These are phyloP conservation scores for Pseudozyma hubeiensis DNA, from an alignment of 1,284 basidiomycete species.

Conservation along the genomic window DNA sequence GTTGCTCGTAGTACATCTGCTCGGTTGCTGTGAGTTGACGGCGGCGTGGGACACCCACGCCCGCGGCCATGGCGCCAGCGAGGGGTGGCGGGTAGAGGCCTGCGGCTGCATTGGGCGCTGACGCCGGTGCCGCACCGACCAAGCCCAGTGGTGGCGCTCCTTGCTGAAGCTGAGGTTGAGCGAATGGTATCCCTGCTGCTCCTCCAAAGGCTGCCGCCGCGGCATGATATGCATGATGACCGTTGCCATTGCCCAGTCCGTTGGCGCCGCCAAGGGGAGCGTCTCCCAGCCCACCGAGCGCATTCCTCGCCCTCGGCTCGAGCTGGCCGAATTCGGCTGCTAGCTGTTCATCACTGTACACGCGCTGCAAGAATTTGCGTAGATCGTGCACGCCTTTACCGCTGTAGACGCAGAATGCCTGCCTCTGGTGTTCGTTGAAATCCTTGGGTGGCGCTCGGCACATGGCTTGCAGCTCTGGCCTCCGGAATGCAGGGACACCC, in stretches of 20 bases:
- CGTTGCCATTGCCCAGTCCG: neutral
- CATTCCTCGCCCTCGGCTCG: conserved; percentile 36
- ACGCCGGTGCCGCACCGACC: neutral
- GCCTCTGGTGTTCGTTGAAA: conserved; percentile 89
- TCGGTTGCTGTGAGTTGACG: conserved; percentile 21
- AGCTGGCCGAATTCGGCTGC: conserved; percentile 51
- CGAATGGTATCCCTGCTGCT: neutral
- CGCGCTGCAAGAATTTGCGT: conserved; percentile 73
- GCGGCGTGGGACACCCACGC: neutral
- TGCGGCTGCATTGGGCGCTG: neutral
- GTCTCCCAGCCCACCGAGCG: conserved; percentile 21
- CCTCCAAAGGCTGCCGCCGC: neutral
- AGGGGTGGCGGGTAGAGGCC: neutral
- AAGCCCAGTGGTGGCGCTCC: neutral
- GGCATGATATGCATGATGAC: neutral
- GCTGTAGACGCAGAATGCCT: conserved; percentile 97
- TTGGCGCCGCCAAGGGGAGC: neutral
- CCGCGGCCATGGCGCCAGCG: neutral
- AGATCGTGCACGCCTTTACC: conserved; percentile 88
- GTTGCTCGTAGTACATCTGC: conserved; percentile 45
- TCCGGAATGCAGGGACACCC: conserved; percentile 90
- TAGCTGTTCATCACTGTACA: conserved; percentile 51
- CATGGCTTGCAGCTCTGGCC: conserved; percentile 86
- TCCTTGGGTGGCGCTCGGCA: conserved; percentile 89
- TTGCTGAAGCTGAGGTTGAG: neutral